Percentiles rank a stretch among this genome's conserved stretches.
Conservation (phyloP, 1,284 basidiomycete species). For the Tetrapyrgos nigripes region DNA sequence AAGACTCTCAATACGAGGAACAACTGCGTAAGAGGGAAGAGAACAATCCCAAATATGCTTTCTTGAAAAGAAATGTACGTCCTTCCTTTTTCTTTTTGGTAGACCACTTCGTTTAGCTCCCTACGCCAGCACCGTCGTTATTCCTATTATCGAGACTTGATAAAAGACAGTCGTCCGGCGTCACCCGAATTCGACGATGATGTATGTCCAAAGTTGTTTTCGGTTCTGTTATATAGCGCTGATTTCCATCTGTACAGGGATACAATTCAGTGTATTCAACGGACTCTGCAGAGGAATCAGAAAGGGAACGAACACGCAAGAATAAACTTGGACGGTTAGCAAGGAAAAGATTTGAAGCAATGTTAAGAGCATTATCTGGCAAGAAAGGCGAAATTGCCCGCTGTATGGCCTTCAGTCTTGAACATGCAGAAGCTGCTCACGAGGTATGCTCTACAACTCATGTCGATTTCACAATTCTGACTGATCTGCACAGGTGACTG, state of each 20-base stretch:
- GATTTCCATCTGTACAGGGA: slow-evolving; percentile 57
- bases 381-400: slow-evolving; percentile 91
- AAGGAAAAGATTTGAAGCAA: slow-evolving; percentile 84
- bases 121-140: slow-evolving; percentile 74
- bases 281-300: slow-evolving; percentile 94
- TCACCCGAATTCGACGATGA: slow-evolving; percentile 87
- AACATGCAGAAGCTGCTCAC: slow-evolving; percentile 92
- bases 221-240: slow-evolving; percentile 8
- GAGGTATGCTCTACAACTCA: slow-evolving; percentile 60
- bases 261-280: slow-evolving; percentile 93
- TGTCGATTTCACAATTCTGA: slow-evolving; percentile 9
- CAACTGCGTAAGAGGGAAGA: slow-evolving; percentile 79
- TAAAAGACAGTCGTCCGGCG: slow-evolving; percentile 66
- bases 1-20: slow-evolving; percentile 81
- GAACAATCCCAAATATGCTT: slow-evolving; percentile 83
- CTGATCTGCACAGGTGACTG: slow-evolving; percentile 66
- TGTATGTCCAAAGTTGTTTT: slow-evolving; percentile 45
- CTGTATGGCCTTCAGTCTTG: slow-evolving; percentile 95
- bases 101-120: slow-evolving; percentile 13
- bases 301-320: slow-evolving; percentile 80
- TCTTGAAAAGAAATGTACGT: slow-evolving; percentile 76
- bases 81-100: slow-evolving; percentile 8
- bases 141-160: slow-evolving; percentile 79
- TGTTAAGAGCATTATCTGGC: slow-evolving; percentile 87
- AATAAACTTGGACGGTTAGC: slow-evolving; percentile 80